A percentile compares a stretch with the other conserved stretches of the same genome.
These are phyloP conservation scores for Aspergillus novofumigatus DNA, from an alignment of 2,329 filamentous ascomycete genomes.

Conservation along the genomic window DNA sequence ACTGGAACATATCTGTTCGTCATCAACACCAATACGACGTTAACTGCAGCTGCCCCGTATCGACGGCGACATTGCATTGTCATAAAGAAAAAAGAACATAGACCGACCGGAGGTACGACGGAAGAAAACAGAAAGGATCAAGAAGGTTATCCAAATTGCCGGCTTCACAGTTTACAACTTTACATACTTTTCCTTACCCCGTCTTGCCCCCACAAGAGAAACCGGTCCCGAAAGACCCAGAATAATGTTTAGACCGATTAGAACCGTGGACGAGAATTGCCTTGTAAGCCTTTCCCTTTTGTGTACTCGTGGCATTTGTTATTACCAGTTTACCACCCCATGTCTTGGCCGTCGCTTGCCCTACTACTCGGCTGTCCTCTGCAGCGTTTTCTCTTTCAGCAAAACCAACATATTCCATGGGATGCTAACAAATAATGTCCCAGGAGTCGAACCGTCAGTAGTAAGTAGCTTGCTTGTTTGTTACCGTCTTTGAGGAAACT, in stretches of 20 bases:
- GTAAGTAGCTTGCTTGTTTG: constrained; percentile 16
- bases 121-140: background rate
- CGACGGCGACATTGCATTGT: background rate
- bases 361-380: background rate
- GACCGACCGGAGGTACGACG: background rate
- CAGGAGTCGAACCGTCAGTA: constrained; percentile 24
- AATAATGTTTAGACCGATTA: constrained; percentile 7
- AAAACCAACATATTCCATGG: constrained; percentile 7
- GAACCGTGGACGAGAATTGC: background rate
- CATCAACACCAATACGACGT: background rate
- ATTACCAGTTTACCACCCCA: background rate
- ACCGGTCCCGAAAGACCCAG: background rate
- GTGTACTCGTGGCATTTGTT: background rate
- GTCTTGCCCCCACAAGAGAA: constrained; percentile 9
- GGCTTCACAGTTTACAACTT: background rate
- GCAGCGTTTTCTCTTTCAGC: background rate
- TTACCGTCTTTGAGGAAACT: background rate
- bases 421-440: constrained; percentile 19
- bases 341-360: background rate
- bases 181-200: background rate
- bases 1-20: background rate
- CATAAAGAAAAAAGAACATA: background rate
- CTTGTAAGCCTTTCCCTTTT: constrained; percentile 5
- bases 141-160: background rate
- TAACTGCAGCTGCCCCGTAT: background rate